Evolutionary conservation across 1,139 yeast species (phyloP).

Genomic region (Geotrichum bryndzae): DNA sequence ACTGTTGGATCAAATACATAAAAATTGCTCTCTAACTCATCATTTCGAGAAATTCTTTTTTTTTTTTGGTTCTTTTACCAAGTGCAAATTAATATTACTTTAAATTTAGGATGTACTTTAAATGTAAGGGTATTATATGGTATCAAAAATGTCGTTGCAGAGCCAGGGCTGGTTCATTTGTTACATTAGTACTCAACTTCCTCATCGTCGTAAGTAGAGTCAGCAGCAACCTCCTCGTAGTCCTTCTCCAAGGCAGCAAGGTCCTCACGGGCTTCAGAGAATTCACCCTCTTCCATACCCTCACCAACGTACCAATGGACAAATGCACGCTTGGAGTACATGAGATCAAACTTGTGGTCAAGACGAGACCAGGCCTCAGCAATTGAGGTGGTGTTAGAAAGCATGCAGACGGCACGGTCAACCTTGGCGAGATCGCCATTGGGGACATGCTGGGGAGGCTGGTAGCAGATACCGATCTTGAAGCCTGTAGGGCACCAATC

Average conservation of each 20-base stretch:
- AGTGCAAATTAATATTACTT: no score
- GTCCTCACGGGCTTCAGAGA: constrained; percentile 87
- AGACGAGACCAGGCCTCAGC: constrained; percentile 99
- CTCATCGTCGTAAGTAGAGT: constrained; percentile 74
- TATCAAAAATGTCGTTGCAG: no score
- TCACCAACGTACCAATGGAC: constrained; percentile 99
- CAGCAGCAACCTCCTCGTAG: constrained; percentile 93
- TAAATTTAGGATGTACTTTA: no score
- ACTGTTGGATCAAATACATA: no score
- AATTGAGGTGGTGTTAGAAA: constrained; percentile 94
- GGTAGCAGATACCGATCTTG: constrained; percentile 97
- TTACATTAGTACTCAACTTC: constrained; percentile 33
- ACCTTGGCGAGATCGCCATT: constrained; percentile 88
- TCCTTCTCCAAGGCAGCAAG: constrained; percentile 97
- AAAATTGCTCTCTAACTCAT: no score
- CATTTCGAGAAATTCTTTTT: no score
- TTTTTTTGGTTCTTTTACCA: no score
- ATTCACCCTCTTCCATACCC: constrained; percentile 94
- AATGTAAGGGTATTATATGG: no score
- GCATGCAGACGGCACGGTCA: constrained; percentile 95
- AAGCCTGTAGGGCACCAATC: constrained; percentile 99
- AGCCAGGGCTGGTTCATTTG: no score
- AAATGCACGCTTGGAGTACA: constrained; percentile 98
- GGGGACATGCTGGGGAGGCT: constrained; percentile 89
- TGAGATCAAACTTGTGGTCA: constrained; percentile 92